Conservation (phyloP, 352 stramenopile species). For the Globisporangium megalacanthum region DNA sequence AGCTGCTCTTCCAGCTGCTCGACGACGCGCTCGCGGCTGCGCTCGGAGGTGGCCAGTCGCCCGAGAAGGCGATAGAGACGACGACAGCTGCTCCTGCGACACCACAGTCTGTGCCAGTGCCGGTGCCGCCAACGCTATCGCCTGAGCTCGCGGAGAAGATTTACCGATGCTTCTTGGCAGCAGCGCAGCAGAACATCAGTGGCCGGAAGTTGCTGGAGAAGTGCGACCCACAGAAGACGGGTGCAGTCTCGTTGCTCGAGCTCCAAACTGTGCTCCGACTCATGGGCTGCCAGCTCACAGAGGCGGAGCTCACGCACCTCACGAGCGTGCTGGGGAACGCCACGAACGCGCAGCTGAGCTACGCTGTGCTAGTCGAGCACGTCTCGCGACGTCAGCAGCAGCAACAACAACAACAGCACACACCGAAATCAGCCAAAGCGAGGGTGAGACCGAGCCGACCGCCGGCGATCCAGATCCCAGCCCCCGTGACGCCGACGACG, state of each 20-base stretch:
- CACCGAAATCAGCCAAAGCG: background rate
- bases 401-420: background rate
- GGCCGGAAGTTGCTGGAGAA: constrained; percentile 67
- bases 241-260: constrained; percentile 54
- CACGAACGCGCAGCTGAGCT: constrained; percentile 40
- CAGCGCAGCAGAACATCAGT: constrained; percentile 73
- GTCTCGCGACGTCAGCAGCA: constrained; percentile 30
- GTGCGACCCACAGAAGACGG: constrained; percentile 47
- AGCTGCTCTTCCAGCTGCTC: constrained; percentile 18
- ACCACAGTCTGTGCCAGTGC: background rate
- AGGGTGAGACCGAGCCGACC: background rate
- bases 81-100: background rate
- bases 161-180: constrained; percentile 53
- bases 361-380: constrained; percentile 40
- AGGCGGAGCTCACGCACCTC: constrained; percentile 44
- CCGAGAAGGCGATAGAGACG: constrained; percentile 8
- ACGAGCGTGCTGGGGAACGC: constrained; percentile 43
- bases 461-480: constrained; percentile 2
- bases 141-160: constrained; percentile 49
- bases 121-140: constrained; percentile 8
- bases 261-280: constrained; percentile 75
- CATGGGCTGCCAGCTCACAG: constrained; percentile 56
- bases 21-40: constrained; percentile 23
- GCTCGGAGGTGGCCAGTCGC: constrained; percentile 12
- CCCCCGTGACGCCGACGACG: background rate